phyloP scores from a whole-genome alignment of 257 asterid genomes.

The Mentha longifolia region DNA sequence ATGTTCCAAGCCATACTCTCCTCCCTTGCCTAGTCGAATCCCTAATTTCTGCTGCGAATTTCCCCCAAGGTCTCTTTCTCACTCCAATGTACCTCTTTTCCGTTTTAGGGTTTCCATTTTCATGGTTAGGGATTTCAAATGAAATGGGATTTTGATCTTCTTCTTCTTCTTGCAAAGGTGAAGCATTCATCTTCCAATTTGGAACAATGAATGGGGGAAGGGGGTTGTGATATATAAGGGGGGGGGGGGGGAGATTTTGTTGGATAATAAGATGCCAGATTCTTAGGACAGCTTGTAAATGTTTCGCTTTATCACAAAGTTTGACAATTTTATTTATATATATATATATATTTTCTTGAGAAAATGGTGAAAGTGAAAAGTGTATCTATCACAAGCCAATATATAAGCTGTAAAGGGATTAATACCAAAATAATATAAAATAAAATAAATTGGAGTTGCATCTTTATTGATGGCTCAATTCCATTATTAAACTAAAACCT shows the following conservation, averaged over 20 bases:
- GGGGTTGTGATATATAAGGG: no score
- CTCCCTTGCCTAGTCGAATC: constrained; percentile 43
- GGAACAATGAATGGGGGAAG: no score
- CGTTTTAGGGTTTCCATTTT: not conserved
- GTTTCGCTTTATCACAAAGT: not conserved
- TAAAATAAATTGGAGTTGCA: not conserved
- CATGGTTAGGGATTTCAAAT: constrained; percentile 7
- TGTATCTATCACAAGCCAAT: no score
- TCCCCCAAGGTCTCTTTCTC: constrained; percentile 47
- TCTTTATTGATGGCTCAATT: not conserved
- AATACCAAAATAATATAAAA: not conserved
- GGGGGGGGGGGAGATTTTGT: no score
- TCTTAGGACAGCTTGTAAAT: constrained; percentile 22
- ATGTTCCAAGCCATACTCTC: constrained; percentile 54
- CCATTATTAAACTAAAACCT: no score
- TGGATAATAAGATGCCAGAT: constrained; percentile 3
- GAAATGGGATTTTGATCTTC: constrained; percentile 10
- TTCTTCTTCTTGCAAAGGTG: constrained; percentile 17
- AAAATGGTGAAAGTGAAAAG: not conserved
- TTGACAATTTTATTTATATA: not conserved
- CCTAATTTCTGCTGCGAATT: constrained; percentile 46
- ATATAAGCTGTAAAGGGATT: constrained; percentile 24
- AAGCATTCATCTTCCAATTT: constrained; percentile 20
- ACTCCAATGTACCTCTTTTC: constrained; percentile 40
- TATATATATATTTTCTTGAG: no score